Percentiles rank a stretch among this genome's conserved stretches.
Evolutionary conservation across 2,329 filamentous ascomycete species (phyloP).

Genomic region (Niveomyces coronatus): DNA sequence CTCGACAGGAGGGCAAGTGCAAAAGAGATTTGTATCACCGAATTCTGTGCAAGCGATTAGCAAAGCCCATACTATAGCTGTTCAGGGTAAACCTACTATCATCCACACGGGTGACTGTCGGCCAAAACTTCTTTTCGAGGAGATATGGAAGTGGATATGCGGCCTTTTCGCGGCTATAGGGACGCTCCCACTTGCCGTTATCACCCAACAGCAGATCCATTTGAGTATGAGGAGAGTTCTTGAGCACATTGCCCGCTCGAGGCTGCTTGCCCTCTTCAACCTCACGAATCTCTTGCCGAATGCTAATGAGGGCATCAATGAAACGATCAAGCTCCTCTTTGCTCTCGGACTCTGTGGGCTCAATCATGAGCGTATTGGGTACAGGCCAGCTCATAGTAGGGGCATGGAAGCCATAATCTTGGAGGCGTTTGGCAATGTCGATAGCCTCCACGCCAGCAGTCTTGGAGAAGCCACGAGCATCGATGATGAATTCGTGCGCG

Average conservation of each 20-base stretch:
- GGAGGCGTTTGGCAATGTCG: slow-evolving; percentile 90
- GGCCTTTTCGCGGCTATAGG: slow-evolving; percentile 71
- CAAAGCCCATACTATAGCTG: neutral
- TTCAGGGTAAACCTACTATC: slow-evolving; percentile 53
- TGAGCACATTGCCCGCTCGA: slow-evolving; percentile 70
- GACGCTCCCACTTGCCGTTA: slow-evolving; percentile 61
- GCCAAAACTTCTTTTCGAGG: slow-evolving; percentile 97
- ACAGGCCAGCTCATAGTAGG: slow-evolving; percentile 98
- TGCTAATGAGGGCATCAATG: slow-evolving; percentile 78
- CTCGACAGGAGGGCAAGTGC: slow-evolving; percentile 82
- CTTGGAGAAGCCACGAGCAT: slow-evolving; percentile 75
- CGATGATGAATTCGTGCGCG: slow-evolving; percentile 95
- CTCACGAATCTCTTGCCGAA: slow-evolving; percentile 73
- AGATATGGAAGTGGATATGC: slow-evolving; percentile 78
- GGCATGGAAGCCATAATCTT: slow-evolving; percentile 95
- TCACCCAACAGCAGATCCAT: slow-evolving; percentile 60
- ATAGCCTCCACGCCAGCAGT: slow-evolving; percentile 79
- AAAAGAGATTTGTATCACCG: slow-evolving; percentile 88
- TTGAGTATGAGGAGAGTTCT: slow-evolving; percentile 80
- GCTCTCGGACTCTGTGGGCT: slow-evolving; percentile 89
- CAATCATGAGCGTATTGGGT: slow-evolving; percentile 92
- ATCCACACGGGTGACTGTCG: slow-evolving; percentile 73
- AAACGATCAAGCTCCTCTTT: slow-evolving; percentile 91
- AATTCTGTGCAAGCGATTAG: slow-evolving; percentile 47
- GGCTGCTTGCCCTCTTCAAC: slow-evolving; percentile 72